phyloP scores from a whole-genome alignment of 306 rosid genomes.

The Boehmeria nivea region DNA sequence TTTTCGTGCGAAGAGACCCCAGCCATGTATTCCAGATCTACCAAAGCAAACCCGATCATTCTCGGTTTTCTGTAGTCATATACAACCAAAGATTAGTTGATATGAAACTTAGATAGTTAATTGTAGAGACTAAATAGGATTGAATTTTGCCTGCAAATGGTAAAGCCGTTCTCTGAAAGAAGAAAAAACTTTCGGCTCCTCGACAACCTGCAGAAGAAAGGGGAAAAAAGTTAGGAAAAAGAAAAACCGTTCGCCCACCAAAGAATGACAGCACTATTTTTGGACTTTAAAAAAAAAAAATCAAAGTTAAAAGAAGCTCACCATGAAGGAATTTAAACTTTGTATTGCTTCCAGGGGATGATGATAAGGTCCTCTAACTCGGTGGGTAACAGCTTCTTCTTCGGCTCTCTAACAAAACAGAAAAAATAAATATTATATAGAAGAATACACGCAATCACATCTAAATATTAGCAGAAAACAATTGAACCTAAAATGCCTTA shows the following conservation, averaged over 20 bases:
- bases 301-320: conserved; percentile 29
- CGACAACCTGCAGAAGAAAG: conserved; percentile 42
- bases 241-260: no score
- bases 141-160: conserved; percentile 68
- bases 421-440: conserved; percentile 21
- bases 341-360: conserved; percentile 62
- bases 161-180: conserved; percentile 88
- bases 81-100: conserved; percentile 27
- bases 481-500: no score
- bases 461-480: no score
- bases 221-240: background rate
- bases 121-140: conserved; percentile 18
- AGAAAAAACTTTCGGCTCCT: conserved; percentile 63
- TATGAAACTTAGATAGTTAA: conserved; percentile 17
- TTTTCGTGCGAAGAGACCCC: conserved; percentile 98
- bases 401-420: conserved; percentile 52
- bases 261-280: no score
- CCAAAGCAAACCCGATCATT: conserved; percentile 90
- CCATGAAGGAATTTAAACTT: conserved; percentile 59
- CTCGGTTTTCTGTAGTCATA: conserved; percentile 76
- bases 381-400: conserved; percentile 67
- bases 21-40: conserved; percentile 98
- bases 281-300: no score
- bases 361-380: conserved; percentile 64
- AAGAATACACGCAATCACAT: background rate